Conservation (phyloP, 495 filamentous ascomycete species). For the Xylaria curta region DNA sequence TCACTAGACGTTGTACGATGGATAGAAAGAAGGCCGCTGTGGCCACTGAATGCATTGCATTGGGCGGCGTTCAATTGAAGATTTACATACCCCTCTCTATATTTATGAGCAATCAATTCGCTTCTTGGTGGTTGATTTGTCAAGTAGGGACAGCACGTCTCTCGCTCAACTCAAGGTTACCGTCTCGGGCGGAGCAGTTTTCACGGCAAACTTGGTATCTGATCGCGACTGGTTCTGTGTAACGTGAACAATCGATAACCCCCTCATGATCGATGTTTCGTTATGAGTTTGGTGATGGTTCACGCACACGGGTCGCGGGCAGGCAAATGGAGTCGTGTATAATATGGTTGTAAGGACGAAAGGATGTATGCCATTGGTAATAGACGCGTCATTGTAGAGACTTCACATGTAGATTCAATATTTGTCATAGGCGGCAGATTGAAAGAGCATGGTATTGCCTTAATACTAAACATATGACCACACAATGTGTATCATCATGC, state of each 20-base stretch:
- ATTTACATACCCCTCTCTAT: constrained; percentile 11
- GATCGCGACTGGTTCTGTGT: background rate
- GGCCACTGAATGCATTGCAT: constrained; percentile 27
- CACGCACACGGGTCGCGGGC: background rate
- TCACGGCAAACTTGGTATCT: background rate
- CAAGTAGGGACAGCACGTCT: background rate
- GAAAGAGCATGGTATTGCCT: background rate
- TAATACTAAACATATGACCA: background rate
- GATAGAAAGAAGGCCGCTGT: constrained; percentile 28
- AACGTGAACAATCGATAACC: background rate
- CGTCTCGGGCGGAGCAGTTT: background rate
- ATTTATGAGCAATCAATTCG: constrained; percentile 1
- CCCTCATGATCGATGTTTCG: background rate
- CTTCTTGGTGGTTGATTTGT: background rate
- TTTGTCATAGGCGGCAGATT: background rate
- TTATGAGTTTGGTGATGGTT: background rate
- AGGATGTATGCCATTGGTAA: background rate
- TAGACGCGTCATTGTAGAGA: background rate
- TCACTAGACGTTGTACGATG: constrained; percentile 19
- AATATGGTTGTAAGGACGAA: background rate
- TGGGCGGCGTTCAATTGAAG: constrained; percentile 27
- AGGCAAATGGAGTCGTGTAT: background rate
- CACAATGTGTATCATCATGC: background rate
- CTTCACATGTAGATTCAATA: background rate
- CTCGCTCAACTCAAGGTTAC: background rate